phyloP scores from a whole-genome alignment of 1,139 yeast genomes.

The Ogataea hybrid region DNA sequence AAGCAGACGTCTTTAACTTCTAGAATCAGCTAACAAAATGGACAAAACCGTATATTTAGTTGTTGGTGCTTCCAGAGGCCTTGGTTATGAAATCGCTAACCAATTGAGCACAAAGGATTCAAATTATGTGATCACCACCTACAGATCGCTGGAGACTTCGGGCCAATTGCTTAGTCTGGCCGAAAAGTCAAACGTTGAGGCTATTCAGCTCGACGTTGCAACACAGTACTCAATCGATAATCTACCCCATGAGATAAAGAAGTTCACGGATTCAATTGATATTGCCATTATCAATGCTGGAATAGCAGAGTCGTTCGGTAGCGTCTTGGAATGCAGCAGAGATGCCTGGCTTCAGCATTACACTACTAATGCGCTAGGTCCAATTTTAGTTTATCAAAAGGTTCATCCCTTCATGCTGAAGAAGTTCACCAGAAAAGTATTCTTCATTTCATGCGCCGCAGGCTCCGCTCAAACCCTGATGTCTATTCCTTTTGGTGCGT shows the following conservation, averaged over 20 bases:
- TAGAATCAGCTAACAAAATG: not conserved
- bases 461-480: slow-evolving; percentile 25
- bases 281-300: slow-evolving; percentile 56
- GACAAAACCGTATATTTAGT: slow-evolving; percentile 21
- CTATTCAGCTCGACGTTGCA: slow-evolving; percentile 26
- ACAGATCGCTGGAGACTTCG: slow-evolving; percentile 20
- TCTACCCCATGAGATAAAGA: slow-evolving; percentile 21
- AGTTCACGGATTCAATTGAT: slow-evolving; percentile 35
- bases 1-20: no score
- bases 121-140: slow-evolving; percentile 33
- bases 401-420: slow-evolving; percentile 25
- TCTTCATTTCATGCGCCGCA: slow-evolving; percentile 28
- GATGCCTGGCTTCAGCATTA: not conserved
- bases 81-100: slow-evolving; percentile 33
- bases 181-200: slow-evolving; percentile 24
- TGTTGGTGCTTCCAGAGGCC: slow-evolving; percentile 36
- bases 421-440: slow-evolving; percentile 21
- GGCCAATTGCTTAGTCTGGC: slow-evolving; percentile 13
- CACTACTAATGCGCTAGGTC: slow-evolving; percentile 28
- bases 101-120: slow-evolving; percentile 22
- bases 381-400: slow-evolving; percentile 24
- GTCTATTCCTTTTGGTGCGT: slow-evolving; percentile 10
- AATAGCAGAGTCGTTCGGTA: slow-evolving; percentile 40
- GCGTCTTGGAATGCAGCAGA: slow-evolving; percentile 3
- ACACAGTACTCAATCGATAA: slow-evolving; percentile 16